Conservation (phyloP, 2,329 filamentous ascomycete genomes). For the Cercospora sp. region DNA sequence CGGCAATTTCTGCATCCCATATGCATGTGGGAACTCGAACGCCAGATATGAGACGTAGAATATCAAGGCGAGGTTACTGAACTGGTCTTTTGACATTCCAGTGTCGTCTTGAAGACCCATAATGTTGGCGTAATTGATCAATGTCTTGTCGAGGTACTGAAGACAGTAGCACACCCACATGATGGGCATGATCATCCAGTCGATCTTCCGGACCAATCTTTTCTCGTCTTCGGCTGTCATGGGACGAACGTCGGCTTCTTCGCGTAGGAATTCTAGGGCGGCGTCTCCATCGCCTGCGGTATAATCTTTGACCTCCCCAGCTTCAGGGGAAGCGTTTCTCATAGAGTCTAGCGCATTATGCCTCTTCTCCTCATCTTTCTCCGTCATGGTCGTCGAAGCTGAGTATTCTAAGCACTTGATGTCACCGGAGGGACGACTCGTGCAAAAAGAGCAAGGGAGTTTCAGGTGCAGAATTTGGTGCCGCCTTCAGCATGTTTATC, state of each 20-base stretch:
- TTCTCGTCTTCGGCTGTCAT: constrained; percentile 34
- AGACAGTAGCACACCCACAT: constrained; percentile 43
- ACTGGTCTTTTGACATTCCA: constrained; percentile 40
- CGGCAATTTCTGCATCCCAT: constrained; percentile 56
- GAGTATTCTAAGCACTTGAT: background rate
- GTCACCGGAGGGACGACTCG: background rate
- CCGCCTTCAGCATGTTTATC: background rate
- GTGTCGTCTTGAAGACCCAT: constrained; percentile 45
- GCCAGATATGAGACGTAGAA: constrained; percentile 44
- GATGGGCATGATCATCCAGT: constrained; percentile 46
- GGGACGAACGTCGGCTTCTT: constrained; percentile 31
- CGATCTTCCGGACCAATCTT: constrained; percentile 40
- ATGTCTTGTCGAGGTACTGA: constrained; percentile 46
- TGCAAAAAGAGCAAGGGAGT: background rate
- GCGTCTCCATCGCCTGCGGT: constrained; percentile 33
- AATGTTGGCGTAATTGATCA: constrained; percentile 46
- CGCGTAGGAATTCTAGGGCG: constrained; percentile 37
- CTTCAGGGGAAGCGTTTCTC: background rate
- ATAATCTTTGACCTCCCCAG: constrained; percentile 35
- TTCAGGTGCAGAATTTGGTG: background rate
- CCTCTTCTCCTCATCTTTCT: constrained; percentile 29
- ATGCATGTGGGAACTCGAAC: constrained; percentile 47
- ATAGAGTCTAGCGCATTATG: constrained; percentile 12
- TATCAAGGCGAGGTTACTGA: constrained; percentile 39
- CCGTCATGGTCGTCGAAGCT: constrained; percentile 7